Evolutionary conservation across 108 stramenopile genomes (phyloP), one percentile per base, ranked within the genome.

Genomic region (Seminavis robusta): DNA sequence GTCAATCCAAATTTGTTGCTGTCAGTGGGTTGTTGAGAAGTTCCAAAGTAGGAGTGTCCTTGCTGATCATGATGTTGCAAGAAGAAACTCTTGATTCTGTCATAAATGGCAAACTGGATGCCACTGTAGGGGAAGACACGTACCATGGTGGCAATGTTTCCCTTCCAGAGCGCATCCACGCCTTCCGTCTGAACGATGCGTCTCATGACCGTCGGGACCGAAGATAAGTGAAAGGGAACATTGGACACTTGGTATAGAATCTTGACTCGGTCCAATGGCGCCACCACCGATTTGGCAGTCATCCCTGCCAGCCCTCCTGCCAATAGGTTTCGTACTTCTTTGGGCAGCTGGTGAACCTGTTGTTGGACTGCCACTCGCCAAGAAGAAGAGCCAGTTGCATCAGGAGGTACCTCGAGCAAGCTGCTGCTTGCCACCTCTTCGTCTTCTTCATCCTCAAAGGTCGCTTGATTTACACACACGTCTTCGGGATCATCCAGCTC

Each of bases 101-200:
- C 96, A 72, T 95, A 97, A 9, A 95, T 85, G 88, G 95, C 94
- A 60, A 98, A 97, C 66, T 98, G 98, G 58, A 96, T 92, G 19
- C 95, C 98, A 19, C 86, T 75, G 59, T 98, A 98, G 9, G 98
- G 98, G 79, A 94, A 93, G 15, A 98, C 96, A 28, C 98, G 88
- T 43, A 95, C 80, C 83, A 97, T 85, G 11, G 95, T 97, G 23
- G 95, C 98, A 39, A 72, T 73, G 75, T 98, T 96, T 3, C 98
- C 98, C 59, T 93, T 94, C 96, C 96, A 97, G 17, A 97, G 62
- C 2, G 93, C 95, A 11, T 54, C 32, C 34, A 80, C 46, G 0
- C 97, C 97, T 70, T 97, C 96, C 36, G 77, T 59, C 21, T 73
- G 59, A 6, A 88, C 43, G 48, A 94, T 94, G 23, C 50, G 61